These are phyloP conservation scores for Apiospora hydei DNA, from an alignment of 2,329 filamentous ascomycete genomes.

Conservation along the genomic window DNA sequence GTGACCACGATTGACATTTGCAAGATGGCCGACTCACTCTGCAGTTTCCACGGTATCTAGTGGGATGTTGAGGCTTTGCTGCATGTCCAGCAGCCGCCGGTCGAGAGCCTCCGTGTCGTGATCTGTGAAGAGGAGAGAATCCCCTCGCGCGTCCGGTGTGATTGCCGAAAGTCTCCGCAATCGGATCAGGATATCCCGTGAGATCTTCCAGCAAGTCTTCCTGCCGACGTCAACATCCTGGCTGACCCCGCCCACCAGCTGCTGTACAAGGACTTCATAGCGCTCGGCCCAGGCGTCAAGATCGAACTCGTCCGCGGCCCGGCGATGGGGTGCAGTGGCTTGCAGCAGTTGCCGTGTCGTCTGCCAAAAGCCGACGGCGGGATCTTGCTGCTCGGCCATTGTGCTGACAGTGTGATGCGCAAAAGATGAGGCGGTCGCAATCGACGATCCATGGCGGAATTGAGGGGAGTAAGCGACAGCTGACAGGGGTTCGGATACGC, in stretches of 20 bases:
- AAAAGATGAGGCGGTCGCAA: background rate
- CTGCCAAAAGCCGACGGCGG: background rate
- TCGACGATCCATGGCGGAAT: background rate
- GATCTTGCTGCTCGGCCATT: background rate
- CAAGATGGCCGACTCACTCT: background rate
- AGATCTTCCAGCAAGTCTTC: conserved; percentile 12
- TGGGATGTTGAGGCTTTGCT: background rate
- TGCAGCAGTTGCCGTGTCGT: background rate
- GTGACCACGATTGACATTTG: no score
- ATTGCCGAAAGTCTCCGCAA: background rate
- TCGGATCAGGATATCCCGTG: conserved; percentile 22
- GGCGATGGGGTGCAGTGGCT: background rate
- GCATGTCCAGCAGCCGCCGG: background rate
- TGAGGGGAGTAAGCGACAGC: background rate
- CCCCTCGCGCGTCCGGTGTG: background rate
- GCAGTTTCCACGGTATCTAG: background rate
- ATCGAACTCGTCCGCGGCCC: background rate
- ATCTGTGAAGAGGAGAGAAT: background rate
- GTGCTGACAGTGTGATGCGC: background rate
- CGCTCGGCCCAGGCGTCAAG: background rate
- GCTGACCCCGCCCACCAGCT: background rate
- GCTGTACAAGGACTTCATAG: background rate
- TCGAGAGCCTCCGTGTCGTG: background rate
- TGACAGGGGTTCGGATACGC: background rate
- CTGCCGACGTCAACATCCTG: background rate